Base-by-base conservation (phyloP, 257 asterid genomes). In the Nicotiana undulata region DNA sequence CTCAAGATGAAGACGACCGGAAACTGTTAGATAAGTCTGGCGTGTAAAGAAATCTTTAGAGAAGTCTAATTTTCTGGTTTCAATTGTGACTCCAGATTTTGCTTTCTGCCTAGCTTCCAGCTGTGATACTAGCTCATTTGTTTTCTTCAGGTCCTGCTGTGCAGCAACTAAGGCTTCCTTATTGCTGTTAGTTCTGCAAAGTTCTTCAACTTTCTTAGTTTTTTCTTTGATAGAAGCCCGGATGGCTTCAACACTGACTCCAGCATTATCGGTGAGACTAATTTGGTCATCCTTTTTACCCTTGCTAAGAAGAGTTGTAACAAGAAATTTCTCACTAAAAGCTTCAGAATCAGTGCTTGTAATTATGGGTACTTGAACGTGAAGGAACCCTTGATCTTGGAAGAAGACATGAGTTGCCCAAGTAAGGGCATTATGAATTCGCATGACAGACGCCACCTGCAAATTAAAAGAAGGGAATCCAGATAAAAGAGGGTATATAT, bases 341-440 rank as follows among this genome's bases (percentile, higher is more conserved):
- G 96, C 97, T 60, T 87, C 93, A 13, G 89, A 79, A 55, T 93
- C 91, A 1, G 92, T 87, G 88, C 64, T 80, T 11, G 97, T 92
- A 91, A 93, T 92, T 52, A 93, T 66, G n/a, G 99, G 99, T 75
- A 88, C 88, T 90, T 95, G 98, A 68, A 95, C 96, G 16, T 90
- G 63, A 20, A 95, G 83, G 66, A 93, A 92, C 13, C 90, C 93
- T 4, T 91, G 89, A 63, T 88, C 90, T 75, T 86, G 92, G 85
- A 88, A 91, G 87, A 95, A 95, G 2, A 61, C 34, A 58, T 85
- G 80, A 22, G 87, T 82, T 37, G 93, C 96, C 86, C 86, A 94
- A 31, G 90, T 89, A 29, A 93, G 87, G 76, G 89, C 86, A 80
- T 83, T 86, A 59, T 94, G 86, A 51, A 95, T 89, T 85, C 94